Percentiles rank a stretch among this genome's conserved stretches.
Conservation (phyloP, 2,329 filamentous ascomycete genomes). For the Septoria linicola region DNA sequence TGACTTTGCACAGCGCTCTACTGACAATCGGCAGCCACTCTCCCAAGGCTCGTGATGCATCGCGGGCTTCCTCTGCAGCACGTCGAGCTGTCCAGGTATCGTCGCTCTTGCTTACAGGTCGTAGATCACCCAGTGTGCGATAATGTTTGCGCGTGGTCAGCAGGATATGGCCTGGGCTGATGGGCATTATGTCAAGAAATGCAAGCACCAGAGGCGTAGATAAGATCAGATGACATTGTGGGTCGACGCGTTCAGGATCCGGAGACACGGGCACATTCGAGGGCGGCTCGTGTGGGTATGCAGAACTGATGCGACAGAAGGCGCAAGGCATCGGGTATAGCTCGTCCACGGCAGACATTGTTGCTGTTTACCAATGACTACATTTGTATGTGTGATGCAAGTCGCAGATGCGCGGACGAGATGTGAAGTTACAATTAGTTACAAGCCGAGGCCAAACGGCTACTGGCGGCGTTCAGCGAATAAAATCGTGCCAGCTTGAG, state of each 20-base stretch:
- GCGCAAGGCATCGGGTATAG: conserved; percentile 52
- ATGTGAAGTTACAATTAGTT: conserved; percentile 5
- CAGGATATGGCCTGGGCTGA: conserved; percentile 78
- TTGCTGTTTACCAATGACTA: neutral
- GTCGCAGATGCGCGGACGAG: conserved; percentile 1
- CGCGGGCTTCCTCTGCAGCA: conserved; percentile 19
- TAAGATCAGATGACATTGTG: conserved; percentile 62
- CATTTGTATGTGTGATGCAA: neutral
- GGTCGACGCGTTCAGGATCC: conserved; percentile 35
- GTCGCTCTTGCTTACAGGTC: conserved; percentile 19
- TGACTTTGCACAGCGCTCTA: conserved; percentile 65
- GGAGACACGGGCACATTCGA: conserved; percentile 35
- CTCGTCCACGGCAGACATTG: conserved; percentile 27
- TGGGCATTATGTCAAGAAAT: conserved; percentile 90
- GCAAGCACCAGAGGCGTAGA: conserved; percentile 75
- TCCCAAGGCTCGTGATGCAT: conserved; percentile 37
- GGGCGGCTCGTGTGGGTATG: conserved; percentile 51
- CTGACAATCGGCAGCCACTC: conserved; percentile 69
- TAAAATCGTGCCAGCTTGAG: no score
- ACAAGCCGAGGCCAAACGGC: conserved; percentile 3
- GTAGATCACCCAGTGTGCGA: conserved; percentile 72
- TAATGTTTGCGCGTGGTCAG: conserved; percentile 76
- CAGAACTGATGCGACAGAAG: conserved; percentile 58
- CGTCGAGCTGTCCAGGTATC: conserved; percentile 24
- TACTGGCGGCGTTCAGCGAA: no score